Conservation (phyloP, 495 filamentous ascomycete species). For the Annulohypoxylon bovei region DNA sequence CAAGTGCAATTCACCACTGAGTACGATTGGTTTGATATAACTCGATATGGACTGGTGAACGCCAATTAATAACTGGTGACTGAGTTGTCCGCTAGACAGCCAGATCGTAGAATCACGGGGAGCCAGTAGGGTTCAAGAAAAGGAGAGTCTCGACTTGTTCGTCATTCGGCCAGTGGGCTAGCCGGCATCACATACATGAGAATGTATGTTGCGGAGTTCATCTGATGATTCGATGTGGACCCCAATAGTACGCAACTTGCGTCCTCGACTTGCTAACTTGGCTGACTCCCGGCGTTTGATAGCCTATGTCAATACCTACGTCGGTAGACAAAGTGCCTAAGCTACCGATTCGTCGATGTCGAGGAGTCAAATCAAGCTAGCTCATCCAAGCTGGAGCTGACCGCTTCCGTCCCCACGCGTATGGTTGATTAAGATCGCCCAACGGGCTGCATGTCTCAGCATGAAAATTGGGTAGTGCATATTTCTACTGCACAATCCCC, state of each 20-base stretch:
- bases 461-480: constrained; percentile 35
- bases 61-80: constrained; percentile 26
- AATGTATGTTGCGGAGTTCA: constrained; percentile 3
- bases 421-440: constrained; percentile 41
- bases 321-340: background rate
- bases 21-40: constrained; percentile 30
- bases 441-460: constrained; percentile 41
- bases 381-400: constrained; percentile 22
- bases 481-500: constrained; percentile 34
- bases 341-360: constrained; percentile 21
- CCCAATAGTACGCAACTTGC: constrained; percentile 17
- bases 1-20: background rate
- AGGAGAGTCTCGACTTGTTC: constrained; percentile 4
- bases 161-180: constrained; percentile 14
- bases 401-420: constrained; percentile 27
- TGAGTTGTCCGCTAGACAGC: constrained; percentile 31
- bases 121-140: constrained; percentile 19
- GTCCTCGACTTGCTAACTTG: constrained; percentile 1
- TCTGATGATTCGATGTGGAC: constrained; percentile 22
- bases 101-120: constrained; percentile 13
- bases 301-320: constrained; percentile 23
- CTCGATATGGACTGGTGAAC: constrained; percentile 27
- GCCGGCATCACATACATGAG: constrained; percentile 16
- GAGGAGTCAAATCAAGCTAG: constrained; percentile 22
- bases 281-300: constrained; percentile 12